phyloP scores from a whole-genome alignment of 192 early-diverging fungal species.

The Phlyctochytrium arcticum region DNA sequence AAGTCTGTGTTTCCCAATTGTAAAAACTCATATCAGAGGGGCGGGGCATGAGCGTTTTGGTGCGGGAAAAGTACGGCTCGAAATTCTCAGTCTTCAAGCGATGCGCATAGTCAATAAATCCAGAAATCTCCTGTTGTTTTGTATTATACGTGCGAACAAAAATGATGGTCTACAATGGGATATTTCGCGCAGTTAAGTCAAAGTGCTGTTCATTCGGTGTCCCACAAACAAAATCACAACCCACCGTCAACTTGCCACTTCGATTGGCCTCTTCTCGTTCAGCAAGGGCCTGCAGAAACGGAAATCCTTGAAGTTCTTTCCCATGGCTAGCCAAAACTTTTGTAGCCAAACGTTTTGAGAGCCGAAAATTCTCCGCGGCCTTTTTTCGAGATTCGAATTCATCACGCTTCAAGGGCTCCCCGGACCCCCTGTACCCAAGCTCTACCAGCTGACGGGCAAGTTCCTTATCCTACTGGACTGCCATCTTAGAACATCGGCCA shows the following conservation, averaged over 20 bases:
- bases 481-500: too few relatives aligned
- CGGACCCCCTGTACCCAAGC: constrained; percentile 59
- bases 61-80: constrained; percentile 51
- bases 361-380: constrained; percentile 58
- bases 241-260: constrained; percentile 57
- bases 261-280: constrained; percentile 63
- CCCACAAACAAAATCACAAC: neutral
- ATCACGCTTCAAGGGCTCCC: constrained; percentile 60
- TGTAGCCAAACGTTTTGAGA: constrained; percentile 54
- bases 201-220: neutral
- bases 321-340: constrained; percentile 52
- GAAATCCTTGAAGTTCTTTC: constrained; percentile 46
- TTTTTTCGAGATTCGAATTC: constrained; percentile 63
- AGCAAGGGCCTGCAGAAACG: constrained; percentile 55
- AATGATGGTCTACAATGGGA: constrained; percentile 43
- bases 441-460: constrained; percentile 62
- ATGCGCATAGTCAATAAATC: constrained; percentile 65
- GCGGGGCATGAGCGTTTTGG: constrained; percentile 42
- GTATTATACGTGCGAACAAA: constrained; percentile 53
- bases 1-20: constrained; percentile 67
- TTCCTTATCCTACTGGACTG: constrained; percentile 63
- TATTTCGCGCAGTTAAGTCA: neutral
- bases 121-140: constrained; percentile 55
- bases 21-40: constrained; percentile 60
- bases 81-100: constrained; percentile 61